Percentiles rank a stretch among this genome's conserved stretches.
These are phyloP conservation scores for Pharus latifolius DNA, from an alignment of 176 grass and related monocot genomes.

Conservation along the genomic window DNA sequence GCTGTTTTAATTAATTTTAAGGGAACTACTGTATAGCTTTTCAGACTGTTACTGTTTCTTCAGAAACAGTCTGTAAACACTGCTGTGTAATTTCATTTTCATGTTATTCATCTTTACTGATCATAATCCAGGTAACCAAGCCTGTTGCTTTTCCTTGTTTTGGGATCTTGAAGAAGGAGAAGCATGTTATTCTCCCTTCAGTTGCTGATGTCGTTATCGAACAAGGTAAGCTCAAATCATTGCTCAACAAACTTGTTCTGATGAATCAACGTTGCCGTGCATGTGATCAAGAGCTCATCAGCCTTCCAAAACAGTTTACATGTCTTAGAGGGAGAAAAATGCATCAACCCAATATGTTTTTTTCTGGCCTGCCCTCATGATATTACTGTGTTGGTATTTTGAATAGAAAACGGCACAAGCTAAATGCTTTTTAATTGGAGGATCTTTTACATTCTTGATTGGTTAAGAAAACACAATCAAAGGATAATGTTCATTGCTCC, in stretches of 20 bases:
- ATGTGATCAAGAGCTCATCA: neutral
- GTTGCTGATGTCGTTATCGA: conserved; percentile 59
- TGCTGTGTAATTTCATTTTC: neutral
- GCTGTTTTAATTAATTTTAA: no score
- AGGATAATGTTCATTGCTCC: no score
- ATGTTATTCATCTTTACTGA: neutral
- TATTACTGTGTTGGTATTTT: neutral
- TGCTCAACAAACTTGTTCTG: neutral
- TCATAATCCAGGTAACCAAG: conserved; percentile 35
- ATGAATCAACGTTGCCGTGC: no score
- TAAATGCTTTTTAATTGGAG: neutral
- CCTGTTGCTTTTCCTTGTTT: conserved; percentile 48
- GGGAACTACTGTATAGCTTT: no score
- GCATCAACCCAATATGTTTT: no score
- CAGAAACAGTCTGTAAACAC: no score
- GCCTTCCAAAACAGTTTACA: neutral
- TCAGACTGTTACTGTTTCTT: no score
- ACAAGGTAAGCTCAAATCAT: conserved; percentile 32
- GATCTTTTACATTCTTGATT: no score
- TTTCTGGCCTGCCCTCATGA: no score
- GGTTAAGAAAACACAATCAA: no score
- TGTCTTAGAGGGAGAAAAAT: neutral
- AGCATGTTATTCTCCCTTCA: conserved; percentile 50
- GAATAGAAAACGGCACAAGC: neutral
- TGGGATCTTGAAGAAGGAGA: conserved; percentile 55